phyloP scores from a whole-genome alignment of 257 asterid genomes.

The Fraxinus pennsylvanica region DNA sequence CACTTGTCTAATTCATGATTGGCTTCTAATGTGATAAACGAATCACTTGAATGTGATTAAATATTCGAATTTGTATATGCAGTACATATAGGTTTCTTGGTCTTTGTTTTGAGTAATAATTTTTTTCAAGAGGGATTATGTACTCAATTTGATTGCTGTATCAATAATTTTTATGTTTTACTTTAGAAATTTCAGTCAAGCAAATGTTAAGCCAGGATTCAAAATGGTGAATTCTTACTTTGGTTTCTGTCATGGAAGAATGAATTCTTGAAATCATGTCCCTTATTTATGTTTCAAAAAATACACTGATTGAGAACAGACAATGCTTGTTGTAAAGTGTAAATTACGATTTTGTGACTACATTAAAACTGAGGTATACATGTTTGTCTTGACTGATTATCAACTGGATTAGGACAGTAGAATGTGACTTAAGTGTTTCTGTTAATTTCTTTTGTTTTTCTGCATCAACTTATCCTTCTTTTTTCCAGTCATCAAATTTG shows the following conservation, averaged over 20 bases:
- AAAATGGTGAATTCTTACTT: not conserved
- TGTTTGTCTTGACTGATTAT: not conserved
- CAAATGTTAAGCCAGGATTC: not conserved
- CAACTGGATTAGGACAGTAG: not conserved
- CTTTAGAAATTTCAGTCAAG: not conserved
- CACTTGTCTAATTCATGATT: not conserved
- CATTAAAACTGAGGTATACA: not conserved
- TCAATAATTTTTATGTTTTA: not conserved
- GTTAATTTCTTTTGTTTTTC: not conserved
- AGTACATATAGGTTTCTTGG: not conserved
- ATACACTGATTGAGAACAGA: not conserved
- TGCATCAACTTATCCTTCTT: not conserved
- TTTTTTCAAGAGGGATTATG: not conserved
- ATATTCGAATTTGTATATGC: not conserved
- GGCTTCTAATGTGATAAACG: not conserved
- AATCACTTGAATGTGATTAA: not conserved
- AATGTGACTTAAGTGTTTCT: not conserved
- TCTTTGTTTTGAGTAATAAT: not conserved
- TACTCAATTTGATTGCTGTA: not conserved
- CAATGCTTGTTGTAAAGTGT: not conserved
- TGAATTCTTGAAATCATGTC: not conserved
- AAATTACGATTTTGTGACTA: not conserved
- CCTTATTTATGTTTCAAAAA: not conserved
- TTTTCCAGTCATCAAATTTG: conserved; percentile 8
- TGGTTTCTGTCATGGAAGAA: not conserved